Percentiles rank a stretch among this genome's conserved stretches.
Evolutionary conservation across 495 filamentous ascomycete genomes (phyloP).

Genomic region (Trichoderma parareesei): DNA sequence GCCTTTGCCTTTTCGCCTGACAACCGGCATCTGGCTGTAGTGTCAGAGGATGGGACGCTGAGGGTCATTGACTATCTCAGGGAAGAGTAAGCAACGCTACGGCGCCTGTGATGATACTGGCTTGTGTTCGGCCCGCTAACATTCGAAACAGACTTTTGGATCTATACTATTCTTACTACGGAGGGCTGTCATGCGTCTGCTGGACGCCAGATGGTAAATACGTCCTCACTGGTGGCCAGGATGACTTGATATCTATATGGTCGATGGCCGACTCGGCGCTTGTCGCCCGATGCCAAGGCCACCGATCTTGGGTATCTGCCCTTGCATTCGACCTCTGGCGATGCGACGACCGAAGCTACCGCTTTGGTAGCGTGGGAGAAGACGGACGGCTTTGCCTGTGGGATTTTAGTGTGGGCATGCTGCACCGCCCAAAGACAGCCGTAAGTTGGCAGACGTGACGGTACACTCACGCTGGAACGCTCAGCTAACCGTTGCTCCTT

Average conservation of each 20-base stretch:
- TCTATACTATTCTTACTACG: constrained; percentile 85
- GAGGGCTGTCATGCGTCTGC: constrained; percentile 82
- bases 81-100: constrained; percentile 58
- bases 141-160: constrained; percentile 56
- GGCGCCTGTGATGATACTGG: not conserved
- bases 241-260: constrained; percentile 94
- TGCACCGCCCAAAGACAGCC: constrained; percentile 73
- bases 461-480: too few relatives aligned
- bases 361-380: constrained; percentile 92
- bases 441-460: constrained; percentile 35
- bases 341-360: constrained; percentile 88
- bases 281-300: constrained; percentile 83
- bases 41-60: constrained; percentile 84
- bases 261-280: constrained; percentile 73
- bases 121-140: constrained; percentile 15
- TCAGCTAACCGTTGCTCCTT: not conserved
- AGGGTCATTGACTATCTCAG: constrained; percentile 85
- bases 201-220: constrained; percentile 98
- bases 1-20: constrained; percentile 87
- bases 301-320: constrained; percentile 89
- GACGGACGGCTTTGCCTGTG: constrained; percentile 84
- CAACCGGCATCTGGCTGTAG: constrained; percentile 75
- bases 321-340: constrained; percentile 95
- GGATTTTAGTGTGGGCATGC: constrained; percentile 97
- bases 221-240: constrained; percentile 89